Evolutionary conservation across 176 grass and related monocot genomes (phyloP).

Genomic region (Dactylis glomerata): DNA sequence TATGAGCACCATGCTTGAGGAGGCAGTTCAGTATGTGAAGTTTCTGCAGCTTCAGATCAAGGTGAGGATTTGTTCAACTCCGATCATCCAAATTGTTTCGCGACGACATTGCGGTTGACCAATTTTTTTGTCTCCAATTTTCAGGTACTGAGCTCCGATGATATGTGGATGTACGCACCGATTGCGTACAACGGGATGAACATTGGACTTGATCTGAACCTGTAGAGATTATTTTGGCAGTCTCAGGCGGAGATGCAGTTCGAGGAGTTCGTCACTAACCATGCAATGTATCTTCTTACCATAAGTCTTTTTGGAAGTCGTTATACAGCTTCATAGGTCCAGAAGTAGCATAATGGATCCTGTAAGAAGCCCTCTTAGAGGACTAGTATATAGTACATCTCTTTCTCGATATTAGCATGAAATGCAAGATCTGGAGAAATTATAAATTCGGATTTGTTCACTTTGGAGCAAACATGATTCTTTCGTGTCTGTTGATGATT

Average conservation of each 20-base stretch:
- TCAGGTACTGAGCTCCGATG: slow-evolving; percentile 78
- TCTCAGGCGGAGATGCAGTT: neutral
- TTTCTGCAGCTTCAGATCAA: slow-evolving; percentile 91
- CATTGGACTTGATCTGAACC: slow-evolving; percentile 63
- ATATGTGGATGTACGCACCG: slow-evolving; percentile 87
- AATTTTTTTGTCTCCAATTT: neutral
- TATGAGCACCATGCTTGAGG: slow-evolving; percentile 95
- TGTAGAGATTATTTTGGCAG: slow-evolving; percentile 21
- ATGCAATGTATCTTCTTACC: neutral
- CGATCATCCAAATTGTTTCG: neutral
- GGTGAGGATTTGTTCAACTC: slow-evolving; percentile 38
- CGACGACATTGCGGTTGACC: neutral
- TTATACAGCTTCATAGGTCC: slow-evolving; percentile 4
- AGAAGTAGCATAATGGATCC: neutral
- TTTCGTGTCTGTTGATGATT: neutral
- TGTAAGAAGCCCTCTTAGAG: slow-evolving; percentile 12
- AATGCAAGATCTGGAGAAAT: neutral
- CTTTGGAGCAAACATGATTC: neutral
- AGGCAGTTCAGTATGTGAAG: slow-evolving; percentile 83
- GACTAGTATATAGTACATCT: neutral
- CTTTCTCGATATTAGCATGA: neutral
- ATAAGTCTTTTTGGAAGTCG: slow-evolving; percentile 4
- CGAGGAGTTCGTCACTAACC: slow-evolving; percentile 19
- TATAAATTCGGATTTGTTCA: neutral
- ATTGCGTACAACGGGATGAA: slow-evolving; percentile 82